Evolutionary conservation across 495 filamentous ascomycete species (phyloP).

Genomic region (Aspergillus asperescens): DNA sequence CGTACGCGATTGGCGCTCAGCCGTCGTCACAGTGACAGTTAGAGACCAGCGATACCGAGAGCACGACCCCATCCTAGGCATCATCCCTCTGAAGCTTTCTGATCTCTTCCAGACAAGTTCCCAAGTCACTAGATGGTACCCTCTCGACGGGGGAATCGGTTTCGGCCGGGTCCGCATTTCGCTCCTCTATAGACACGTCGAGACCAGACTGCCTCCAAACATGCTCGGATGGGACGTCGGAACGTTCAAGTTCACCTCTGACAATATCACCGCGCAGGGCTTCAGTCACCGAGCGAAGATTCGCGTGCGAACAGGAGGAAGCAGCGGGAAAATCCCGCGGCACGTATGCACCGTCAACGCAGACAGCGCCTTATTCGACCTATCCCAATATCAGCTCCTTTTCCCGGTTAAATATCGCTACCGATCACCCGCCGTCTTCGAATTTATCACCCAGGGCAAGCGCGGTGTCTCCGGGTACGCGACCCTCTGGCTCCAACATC

Average conservation of each 20-base stretch:
- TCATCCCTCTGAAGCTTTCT: slow-evolving; percentile 80
- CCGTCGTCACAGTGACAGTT: slow-evolving; percentile 79
- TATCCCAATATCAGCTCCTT: slow-evolving; percentile 57
- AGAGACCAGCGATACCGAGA: slow-evolving; percentile 82
- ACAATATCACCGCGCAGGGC: slow-evolving; percentile 54
- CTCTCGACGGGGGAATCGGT: slow-evolving; percentile 63
- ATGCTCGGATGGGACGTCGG: slow-evolving; percentile 91
- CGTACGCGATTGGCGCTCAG: slow-evolving; percentile 87
- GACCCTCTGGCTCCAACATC: slow-evolving; percentile 76
- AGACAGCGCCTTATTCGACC: slow-evolving; percentile 62
- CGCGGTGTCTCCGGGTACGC: slow-evolving; percentile 69
- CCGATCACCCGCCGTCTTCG: slow-evolving; percentile 80
- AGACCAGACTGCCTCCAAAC: slow-evolving; percentile 71
- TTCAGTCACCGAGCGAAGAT: slow-evolving; percentile 61
- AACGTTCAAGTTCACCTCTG: slow-evolving; percentile 76
- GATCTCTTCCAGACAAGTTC: slow-evolving; percentile 81
- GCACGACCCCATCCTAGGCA: slow-evolving; percentile 90
- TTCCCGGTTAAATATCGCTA: slow-evolving; percentile 88
- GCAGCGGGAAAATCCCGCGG: slow-evolving; percentile 60
- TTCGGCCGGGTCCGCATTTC: slow-evolving; percentile 90
- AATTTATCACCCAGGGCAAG: slow-evolving; percentile 66
- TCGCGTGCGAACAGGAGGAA: slow-evolving; percentile 78
- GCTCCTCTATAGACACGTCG: slow-evolving; percentile 78
- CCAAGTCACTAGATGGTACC: slow-evolving; percentile 69
- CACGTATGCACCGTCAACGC: slow-evolving; percentile 55